phyloP scores from a whole-genome alignment of 257 asterid genomes.

The Penstemon davidsonii region DNA sequence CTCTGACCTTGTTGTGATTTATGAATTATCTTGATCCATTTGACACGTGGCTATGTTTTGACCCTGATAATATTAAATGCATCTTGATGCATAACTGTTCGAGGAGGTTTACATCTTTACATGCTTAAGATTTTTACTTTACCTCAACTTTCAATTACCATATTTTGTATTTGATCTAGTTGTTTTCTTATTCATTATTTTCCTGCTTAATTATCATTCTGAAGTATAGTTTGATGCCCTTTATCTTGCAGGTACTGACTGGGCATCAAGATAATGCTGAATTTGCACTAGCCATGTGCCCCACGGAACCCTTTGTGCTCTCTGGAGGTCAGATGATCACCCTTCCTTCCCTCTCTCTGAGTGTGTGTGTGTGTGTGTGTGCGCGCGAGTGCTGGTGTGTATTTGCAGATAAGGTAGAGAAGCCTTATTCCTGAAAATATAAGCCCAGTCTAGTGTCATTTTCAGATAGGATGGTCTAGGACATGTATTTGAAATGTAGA shows the following conservation, averaged over 20 bases:
- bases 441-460: background rate
- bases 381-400: background rate
- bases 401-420: background rate
- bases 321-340: constrained; percentile 72
- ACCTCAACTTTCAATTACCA: constrained; percentile 9
- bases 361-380: background rate
- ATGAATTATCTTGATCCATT: constrained; percentile 3
- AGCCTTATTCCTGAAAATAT: background rate
- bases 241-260: constrained; percentile 61
- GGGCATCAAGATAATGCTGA: constrained; percentile 95
- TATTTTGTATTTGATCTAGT: background rate
- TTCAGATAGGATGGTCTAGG: background rate
- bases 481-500: background rate
- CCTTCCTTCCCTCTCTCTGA: background rate
- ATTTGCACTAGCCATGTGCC: constrained; percentile 86
- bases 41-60: background rate
- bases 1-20: background rate
- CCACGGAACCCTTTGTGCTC: constrained; percentile 87
- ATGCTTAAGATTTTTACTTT: constrained; percentile 15
- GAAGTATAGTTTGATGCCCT: constrained; percentile 19
- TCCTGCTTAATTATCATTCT: background rate
- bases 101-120: background rate
- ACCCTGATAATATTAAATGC: background rate
- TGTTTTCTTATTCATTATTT: background rate
- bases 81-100: constrained; percentile 8